Conservation (phyloP, 2,329 filamentous ascomycete genomes). For the Hymenoscyphus infarciens region DNA sequence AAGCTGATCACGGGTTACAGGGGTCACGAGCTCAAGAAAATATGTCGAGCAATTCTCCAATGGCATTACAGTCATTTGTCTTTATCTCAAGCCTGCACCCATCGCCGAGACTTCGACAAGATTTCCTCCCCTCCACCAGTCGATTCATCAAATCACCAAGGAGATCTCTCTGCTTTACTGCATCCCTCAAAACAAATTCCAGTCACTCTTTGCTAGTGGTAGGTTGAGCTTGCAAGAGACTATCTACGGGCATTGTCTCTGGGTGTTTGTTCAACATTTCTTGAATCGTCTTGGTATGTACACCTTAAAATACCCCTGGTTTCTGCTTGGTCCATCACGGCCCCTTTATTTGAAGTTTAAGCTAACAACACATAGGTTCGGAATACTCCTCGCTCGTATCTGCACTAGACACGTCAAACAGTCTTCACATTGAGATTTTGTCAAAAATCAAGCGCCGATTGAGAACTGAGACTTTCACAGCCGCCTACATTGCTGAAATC, state of each 20-base stretch:
- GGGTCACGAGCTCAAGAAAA: slow-evolving; percentile 90
- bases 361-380: slow-evolving; percentile 43
- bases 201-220: slow-evolving; percentile 80
- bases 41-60: slow-evolving; percentile 99
- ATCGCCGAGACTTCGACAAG: slow-evolving; percentile 53
- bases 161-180: slow-evolving; percentile 97
- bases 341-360: background rate
- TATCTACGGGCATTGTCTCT: slow-evolving; percentile 94
- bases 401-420: slow-evolving; percentile 77
- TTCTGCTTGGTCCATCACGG: background rate
- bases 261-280: slow-evolving; percentile 98
- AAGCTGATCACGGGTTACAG: slow-evolving; percentile 56
- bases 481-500: slow-evolving; percentile 97
- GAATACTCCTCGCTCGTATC: slow-evolving; percentile 87
- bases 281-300: slow-evolving; percentile 74
- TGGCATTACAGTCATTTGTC: slow-evolving; percentile 93
- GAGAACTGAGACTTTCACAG: slow-evolving; percentile 94
- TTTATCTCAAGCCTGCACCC: slow-evolving; percentile 77
- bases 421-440: slow-evolving; percentile 74
- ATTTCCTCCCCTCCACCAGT: slow-evolving; percentile 81
- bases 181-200: slow-evolving; percentile 95
- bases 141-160: slow-evolving; percentile 98
- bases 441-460: slow-evolving; percentile 94
- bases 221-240: slow-evolving; percentile 91
- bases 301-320: slow-evolving; percentile 14